Percentiles rank a stretch among this genome's conserved stretches.
phyloP scores from a whole-genome alignment of 179 eudicot species.

The Beta lomatogona region DNA sequence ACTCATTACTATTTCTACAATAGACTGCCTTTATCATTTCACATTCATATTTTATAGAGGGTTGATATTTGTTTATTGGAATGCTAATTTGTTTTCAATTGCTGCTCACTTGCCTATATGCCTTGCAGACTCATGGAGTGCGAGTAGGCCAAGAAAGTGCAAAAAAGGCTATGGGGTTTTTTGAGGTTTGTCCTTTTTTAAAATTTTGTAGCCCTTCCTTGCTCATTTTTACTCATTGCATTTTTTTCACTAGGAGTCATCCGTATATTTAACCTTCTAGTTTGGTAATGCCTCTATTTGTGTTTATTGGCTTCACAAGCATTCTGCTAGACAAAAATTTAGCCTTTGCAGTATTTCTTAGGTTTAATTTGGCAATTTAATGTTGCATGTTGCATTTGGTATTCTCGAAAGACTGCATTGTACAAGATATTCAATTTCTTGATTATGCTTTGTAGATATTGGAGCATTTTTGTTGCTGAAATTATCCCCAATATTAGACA shows the following conservation, averaged over 20 bases:
- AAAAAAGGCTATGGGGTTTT: constrained; percentile 73
- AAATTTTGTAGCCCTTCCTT: background rate
- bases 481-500: background rate
- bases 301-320: background rate
- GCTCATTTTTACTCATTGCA: background rate
- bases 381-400: background rate
- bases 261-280: background rate
- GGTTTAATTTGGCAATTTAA: background rate
- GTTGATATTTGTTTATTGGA: background rate
- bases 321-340: background rate
- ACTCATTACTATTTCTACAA: background rate
- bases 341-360: background rate
- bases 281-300: background rate
- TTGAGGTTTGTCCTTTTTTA: constrained; percentile 53
- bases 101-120: constrained; percentile 9
- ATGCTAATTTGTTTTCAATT: background rate
- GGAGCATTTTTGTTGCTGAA: background rate
- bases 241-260: background rate
- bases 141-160: constrained; percentile 75
- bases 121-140: constrained; percentile 81
- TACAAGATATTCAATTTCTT: background rate
- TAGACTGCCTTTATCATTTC: background rate
- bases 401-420: background rate
- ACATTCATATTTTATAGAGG: background rate
- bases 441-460: background rate